phyloP scores from a whole-genome alignment of 1,284 basidiomycete species.

The Pseudomicrostroma phylloplanum region DNA sequence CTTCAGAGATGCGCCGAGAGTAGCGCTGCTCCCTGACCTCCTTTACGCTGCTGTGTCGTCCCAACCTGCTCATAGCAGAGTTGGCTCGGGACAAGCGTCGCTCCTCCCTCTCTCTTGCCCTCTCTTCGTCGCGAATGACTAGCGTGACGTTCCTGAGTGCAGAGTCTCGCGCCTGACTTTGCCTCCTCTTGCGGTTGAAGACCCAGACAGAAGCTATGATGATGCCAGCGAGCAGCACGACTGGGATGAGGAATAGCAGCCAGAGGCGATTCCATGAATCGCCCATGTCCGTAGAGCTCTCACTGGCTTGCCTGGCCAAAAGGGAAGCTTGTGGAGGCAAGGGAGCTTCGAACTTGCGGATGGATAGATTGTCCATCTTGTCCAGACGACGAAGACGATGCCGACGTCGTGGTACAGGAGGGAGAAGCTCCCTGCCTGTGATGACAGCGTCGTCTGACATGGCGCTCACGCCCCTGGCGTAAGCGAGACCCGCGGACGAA shows the following conservation, averaged over 20 bases:
- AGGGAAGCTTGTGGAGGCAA: no score
- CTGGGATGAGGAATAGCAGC: conserved; percentile 2
- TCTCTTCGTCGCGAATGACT: conserved; percentile 7
- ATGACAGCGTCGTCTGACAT: no score
- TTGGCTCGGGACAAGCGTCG: not conserved
- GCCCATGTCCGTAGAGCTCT: not conserved
- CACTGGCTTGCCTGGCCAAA: not conserved
- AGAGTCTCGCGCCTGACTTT: not conserved
- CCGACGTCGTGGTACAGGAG: no score
- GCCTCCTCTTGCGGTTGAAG: not conserved
- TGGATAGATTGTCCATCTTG: no score
- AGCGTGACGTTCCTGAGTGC: conserved; percentile 1
- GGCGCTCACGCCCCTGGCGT: no score
- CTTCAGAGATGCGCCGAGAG: not conserved
- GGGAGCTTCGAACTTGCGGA: no score
- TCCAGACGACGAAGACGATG: no score
- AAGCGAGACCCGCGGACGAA: no score
- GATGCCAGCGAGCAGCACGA: not conserved
- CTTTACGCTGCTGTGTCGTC: not conserved
- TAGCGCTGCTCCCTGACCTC: conserved; percentile 1
- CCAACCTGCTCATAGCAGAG: not conserved
- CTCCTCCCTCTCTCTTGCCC: not conserved
- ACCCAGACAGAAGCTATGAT: not conserved
- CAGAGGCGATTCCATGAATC: not conserved
- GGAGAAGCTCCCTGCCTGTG: no score